Conservation (phyloP, 164 flowering plant genomes). For the Taxillus chinensis region DNA sequence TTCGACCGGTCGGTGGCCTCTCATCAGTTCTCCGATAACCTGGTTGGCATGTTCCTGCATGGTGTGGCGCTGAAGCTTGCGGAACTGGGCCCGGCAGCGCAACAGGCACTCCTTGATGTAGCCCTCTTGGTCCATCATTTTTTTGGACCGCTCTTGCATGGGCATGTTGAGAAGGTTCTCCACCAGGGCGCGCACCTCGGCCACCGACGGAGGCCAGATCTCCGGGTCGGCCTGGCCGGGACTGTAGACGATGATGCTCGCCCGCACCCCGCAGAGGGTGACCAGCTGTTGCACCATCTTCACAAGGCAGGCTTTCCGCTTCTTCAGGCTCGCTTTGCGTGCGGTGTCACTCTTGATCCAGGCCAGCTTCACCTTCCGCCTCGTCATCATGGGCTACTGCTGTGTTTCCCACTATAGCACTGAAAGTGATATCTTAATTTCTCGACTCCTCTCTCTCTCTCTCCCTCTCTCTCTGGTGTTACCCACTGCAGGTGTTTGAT, state of each 20-base stretch:
- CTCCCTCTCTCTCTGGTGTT: too few species aligned
- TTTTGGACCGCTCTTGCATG: constrained; percentile 12
- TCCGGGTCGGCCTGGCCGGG: constrained; percentile 13
- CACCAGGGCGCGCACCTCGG: constrained; percentile 2
- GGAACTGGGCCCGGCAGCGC: constrained; percentile 8
- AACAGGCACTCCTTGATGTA: constrained; percentile 15
- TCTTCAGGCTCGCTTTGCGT: constrained; percentile 21
- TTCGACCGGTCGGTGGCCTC: not conserved
- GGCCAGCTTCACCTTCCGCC: constrained; percentile 22
- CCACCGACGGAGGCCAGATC: constrained; percentile 15
- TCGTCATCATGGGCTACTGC: constrained; percentile 9
- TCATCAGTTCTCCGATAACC: constrained; percentile 11
- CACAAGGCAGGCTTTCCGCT: constrained; percentile 16
- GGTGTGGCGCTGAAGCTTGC: constrained; percentile 7
- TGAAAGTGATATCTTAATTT: too few species aligned
- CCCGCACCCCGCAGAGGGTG: constrained; percentile 17
- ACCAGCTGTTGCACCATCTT: constrained; percentile 25
- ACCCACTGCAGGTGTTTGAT: too few species aligned
- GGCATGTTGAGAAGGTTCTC: constrained; percentile 6
- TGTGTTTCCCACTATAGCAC: too few species aligned
- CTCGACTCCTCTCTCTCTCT: too few species aligned
- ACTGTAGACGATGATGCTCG: constrained; percentile 14
- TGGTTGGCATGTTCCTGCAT: constrained; percentile 9
- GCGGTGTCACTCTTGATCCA: constrained; percentile 20
- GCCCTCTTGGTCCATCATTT: constrained; percentile 18